phyloP scores from a whole-genome alignment of 352 stramenopile species.

The Aphanomyces euteiches region DNA sequence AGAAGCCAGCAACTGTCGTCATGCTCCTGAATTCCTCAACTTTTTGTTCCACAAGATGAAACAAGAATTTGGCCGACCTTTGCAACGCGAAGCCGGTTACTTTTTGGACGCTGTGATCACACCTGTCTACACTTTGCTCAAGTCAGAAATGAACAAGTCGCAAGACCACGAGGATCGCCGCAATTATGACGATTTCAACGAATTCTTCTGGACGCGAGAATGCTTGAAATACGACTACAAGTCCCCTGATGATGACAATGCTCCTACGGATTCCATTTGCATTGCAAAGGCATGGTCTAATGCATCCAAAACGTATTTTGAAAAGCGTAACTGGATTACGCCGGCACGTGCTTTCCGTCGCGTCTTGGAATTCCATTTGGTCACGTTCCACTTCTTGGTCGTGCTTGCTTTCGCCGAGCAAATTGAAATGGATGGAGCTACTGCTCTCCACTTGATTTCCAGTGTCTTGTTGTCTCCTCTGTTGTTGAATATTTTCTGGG shows the following conservation, averaged over 20 bases:
- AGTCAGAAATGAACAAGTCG: constrained; percentile 83
- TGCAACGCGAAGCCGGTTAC: constrained; percentile 87
- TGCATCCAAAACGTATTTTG: constrained; percentile 96
- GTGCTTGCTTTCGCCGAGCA: constrained; percentile 89
- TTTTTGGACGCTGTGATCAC: constrained; percentile 97
- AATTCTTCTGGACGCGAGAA: constrained; percentile 98
- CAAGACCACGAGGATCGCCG: constrained; percentile 92
- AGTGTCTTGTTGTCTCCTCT: constrained; percentile 91
- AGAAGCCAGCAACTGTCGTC: constrained; percentile 95
- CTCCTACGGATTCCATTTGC: constrained; percentile 57
- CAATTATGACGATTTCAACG: constrained; percentile 99
- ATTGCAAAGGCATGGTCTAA: constrained; percentile 87
- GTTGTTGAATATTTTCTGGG: constrained; percentile 84
- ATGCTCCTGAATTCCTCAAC: constrained; percentile 97
- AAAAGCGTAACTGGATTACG: constrained; percentile 96
- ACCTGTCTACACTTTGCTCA: constrained; percentile 90
- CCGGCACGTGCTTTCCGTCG: constrained; percentile 93
- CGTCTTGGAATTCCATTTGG: constrained; percentile 97
- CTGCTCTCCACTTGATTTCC: constrained; percentile 69
- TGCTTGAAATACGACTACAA: constrained; percentile 96
- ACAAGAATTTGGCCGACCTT: constrained; percentile 18
- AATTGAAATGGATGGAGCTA: constrained; percentile 74
- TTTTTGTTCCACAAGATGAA: constrained; percentile 97
- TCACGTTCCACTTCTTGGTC: constrained; percentile 94
- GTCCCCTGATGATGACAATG: constrained; percentile 73